A percentile compares a stretch with the other conserved stretches of the same genome.
phyloP scores from a whole-genome alignment of 2,329 filamentous ascomycete genomes.

The Berkeleyomyces rouxiae region DNA sequence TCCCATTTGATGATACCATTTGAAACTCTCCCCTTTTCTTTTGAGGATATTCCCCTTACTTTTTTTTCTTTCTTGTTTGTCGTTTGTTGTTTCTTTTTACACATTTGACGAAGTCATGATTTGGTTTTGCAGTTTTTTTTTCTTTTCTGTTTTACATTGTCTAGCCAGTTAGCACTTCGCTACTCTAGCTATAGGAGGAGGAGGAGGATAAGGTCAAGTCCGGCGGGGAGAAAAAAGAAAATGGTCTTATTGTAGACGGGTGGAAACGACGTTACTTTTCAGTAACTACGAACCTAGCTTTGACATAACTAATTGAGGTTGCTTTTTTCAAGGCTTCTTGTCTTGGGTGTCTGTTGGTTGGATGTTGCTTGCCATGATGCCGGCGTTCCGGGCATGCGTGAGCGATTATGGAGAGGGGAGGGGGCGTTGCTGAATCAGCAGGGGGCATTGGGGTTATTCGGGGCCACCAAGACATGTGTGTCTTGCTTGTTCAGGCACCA shows the following conservation, averaged over 20 bases:
- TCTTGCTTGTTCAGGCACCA: no score
- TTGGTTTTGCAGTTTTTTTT: conserved; percentile 6
- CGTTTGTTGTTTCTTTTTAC: neutral
- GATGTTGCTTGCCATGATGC: no score
- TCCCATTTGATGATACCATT: neutral
- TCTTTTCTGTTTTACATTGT: neutral
- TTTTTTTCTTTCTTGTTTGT: conserved; percentile 2
- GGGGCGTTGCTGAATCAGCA: no score
- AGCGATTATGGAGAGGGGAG: no score
- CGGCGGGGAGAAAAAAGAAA: neutral
- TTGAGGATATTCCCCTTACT: neutral
- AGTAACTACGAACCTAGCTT: no score
- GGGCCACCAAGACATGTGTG: no score
- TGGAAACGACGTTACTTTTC: no score
- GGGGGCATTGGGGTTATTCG: no score
- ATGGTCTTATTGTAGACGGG: neutral
- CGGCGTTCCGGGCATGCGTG: no score
- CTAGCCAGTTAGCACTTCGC: conserved; percentile 9
- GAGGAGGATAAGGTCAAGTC: neutral
- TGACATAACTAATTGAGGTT: no score
- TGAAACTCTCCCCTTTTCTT: neutral
- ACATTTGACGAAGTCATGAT: conserved; percentile 6
- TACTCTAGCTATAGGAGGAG: neutral
- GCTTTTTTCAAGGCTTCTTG: no score
- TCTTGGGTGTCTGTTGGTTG: no score